A percentile compares a stretch with the other conserved stretches of the same genome.
Evolutionary conservation across 2,329 filamentous ascomycete genomes (phyloP).

Genomic region (Chaetomiaceae sp.): DNA sequence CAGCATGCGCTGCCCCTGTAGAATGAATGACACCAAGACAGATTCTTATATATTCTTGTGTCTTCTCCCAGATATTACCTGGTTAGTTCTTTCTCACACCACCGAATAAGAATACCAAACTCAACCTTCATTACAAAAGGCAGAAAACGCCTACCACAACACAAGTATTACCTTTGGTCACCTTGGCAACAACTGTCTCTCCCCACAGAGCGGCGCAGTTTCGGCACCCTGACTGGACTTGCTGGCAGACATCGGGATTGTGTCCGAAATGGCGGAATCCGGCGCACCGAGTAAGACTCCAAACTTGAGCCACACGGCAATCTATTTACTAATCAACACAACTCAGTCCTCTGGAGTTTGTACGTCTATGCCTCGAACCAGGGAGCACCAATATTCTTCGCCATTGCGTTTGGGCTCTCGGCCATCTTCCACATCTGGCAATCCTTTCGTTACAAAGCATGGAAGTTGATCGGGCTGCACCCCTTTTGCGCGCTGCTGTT

Average conservation of each 20-base stretch:
- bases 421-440: conserved; percentile 31
- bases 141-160: too few species aligned
- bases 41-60: too few species aligned
- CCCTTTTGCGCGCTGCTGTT: conserved; percentile 47
- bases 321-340: neutral
- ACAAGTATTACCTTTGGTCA: too few species aligned
- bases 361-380: conserved; percentile 34
- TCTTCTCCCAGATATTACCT: too few species aligned
- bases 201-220: too few species aligned
- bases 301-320: too few species aligned
- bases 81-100: too few species aligned
- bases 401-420: conserved; percentile 29
- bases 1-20: neutral
- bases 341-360: conserved; percentile 25
- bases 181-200: too few species aligned
- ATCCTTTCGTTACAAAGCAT: conserved; percentile 44
- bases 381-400: conserved; percentile 35
- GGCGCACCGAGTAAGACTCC: neutral
- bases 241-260: neutral
- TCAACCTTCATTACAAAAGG: too few species aligned
- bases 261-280: conserved; percentile 23
- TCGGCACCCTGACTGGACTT: too few species aligned
- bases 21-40: neutral
- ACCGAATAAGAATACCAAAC: too few species aligned
- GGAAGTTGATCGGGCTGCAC: conserved; percentile 46